Percentiles rank a stretch among this genome's conserved stretches.
Conservation (phyloP, 306 rosid genomes). For the Argentina anserina region DNA sequence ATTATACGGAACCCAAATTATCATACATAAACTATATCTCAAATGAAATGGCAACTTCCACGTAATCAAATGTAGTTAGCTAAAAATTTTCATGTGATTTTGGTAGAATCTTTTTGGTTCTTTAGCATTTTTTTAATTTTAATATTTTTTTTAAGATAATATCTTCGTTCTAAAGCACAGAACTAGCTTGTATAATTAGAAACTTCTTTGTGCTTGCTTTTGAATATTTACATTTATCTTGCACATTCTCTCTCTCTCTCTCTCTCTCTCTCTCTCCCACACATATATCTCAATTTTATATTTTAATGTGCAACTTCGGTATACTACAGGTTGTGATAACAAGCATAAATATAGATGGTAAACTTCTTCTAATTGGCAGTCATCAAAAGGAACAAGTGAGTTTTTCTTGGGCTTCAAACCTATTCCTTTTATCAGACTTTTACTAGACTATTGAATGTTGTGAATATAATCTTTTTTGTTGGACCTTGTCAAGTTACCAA, state of each 20-base stretch:
- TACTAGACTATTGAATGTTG: background rate
- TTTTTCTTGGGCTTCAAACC: background rate
- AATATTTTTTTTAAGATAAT: no score
- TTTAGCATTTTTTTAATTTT: no score
- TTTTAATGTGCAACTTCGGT: constrained; percentile 13
- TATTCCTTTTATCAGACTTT: background rate
- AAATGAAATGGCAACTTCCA: no score
- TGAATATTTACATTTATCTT: background rate
- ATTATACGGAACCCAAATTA: no score
- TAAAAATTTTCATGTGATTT: no score
- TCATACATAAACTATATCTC: no score
- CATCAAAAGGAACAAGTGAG: constrained; percentile 50
- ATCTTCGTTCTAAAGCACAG: background rate
- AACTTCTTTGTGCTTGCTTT: background rate
- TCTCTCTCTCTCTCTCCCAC: background rate
- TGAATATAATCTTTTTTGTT: background rate
- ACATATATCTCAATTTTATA: background rate
- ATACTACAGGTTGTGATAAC: constrained; percentile 64
- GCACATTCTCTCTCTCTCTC: background rate
- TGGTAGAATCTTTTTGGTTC: no score
- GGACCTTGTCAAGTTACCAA: background rate
- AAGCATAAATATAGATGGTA: constrained; percentile 54
- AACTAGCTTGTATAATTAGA: background rate
- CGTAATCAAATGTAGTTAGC: no score
- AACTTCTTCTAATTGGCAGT: constrained; percentile 57